Base-by-base conservation (phyloP, 345 rosid genomes). In the Lepidium aucheri region DNA sequence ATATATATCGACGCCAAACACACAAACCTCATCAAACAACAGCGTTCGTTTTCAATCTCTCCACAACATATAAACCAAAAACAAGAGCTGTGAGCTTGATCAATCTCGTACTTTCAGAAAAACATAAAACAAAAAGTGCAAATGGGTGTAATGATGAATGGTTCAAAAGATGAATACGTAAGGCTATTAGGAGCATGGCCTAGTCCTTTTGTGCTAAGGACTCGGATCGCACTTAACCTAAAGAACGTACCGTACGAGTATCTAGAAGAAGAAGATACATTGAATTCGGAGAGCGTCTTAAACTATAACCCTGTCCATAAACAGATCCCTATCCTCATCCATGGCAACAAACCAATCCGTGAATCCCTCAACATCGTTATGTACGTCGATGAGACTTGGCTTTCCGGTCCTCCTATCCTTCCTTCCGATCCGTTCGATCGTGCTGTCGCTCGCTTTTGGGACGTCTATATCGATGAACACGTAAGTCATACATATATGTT, bases 151-250 rank as follows among this genome's bases (percentile, higher is more conserved):
- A 16, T 22, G 54, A 74, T 22, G 54, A 74, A 63, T 53, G 58
- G 61, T 55, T 51, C 66, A 1, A 66, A 51, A 22, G 76, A 72
- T 56, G 76, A 65, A 66, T 49, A 76, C 69, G 76, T 83, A 54
- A 84, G 76, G 75, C 67, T 92, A 50, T 15, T 92, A 38, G 95
- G 96, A n/a, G 69, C 78, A 12, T 87, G 95, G 92, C 76, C 92
- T 7, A 92, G 98, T 39, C 98, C 98, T 10, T 89, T 65, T 62
- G 92, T 78, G 54, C 57, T 84, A 79, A 82, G 98, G 74, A 75
- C 88, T 6, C 70, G 84, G 70, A 81, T 92, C 17, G 78, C 78
- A 39, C 78, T 74, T 32, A 74, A 74, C 70, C 65, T 74, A 53
- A 74, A 74, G 65, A 11, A 30, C 1, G 70, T 74, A 47, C 7